Base-by-base conservation (phyloP, 192 early-diverging fungal genomes). In the Backusella sp. region DNA sequence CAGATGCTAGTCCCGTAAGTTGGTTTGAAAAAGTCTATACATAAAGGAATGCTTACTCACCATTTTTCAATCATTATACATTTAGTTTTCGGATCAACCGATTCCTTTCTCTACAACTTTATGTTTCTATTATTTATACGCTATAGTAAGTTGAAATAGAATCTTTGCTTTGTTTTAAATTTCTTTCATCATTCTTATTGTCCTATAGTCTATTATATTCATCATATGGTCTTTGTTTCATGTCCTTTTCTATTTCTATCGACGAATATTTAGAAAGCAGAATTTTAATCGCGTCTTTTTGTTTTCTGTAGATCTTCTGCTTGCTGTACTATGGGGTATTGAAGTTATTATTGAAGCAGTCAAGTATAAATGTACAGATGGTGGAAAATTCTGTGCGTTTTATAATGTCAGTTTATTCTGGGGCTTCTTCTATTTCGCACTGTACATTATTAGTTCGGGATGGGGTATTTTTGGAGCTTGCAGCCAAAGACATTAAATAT, bases 391-490 rank as follows among this genome's bases (percentile, higher is more conserved):
- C 73, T 84, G 83, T 72, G 73, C 81, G 49, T 84, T 84, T 53
- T 80, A 77, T 42, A 84, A 84, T 74, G 75, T 80, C 23, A 80
- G 83, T 44, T 76, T 84, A n/a, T 84, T 84, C 49, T 84, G 70
- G 66, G 77, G 77, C 1, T 79, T 79, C 41, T 39, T 82, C 7
- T 66, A 75, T 6, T 79, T 82, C 68, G 77, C 68, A 19, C 1
- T 36, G 2, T 82, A 65, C 42, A 76, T 78, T 19, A 9, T 73
- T 6, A 30, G 71, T 37, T 7, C 73, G 2, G 67, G 36, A 21
- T 79, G 81, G 81, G 81, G 79, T 39, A 49, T 76, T 34, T 65
- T 78, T 42, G 77, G 81, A 28, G 70, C 71, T 1, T 82, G 77
- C 46, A 21, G 21, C 17, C 46, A 19, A 49, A 49, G 46, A 49